phyloP scores from a whole-genome alignment of 352 stramenopile genomes.

The Phytopythium ostracodes region DNA sequence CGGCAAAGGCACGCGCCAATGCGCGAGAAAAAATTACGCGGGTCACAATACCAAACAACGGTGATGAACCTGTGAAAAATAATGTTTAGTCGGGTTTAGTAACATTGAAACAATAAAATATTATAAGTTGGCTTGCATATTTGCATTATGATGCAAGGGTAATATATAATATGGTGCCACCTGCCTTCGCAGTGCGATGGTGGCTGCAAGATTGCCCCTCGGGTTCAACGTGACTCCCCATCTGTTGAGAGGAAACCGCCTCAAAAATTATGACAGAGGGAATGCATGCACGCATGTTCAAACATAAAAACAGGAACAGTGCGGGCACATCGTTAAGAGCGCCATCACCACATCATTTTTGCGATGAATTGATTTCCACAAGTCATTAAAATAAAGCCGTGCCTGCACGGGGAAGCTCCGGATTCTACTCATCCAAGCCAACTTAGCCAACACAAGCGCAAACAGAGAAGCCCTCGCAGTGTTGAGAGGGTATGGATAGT shows the following conservation, averaged over 20 bases:
- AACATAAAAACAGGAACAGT: not conserved
- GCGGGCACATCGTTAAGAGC: not conserved
- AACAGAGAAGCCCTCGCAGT: too few species aligned
- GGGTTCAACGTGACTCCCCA: conserved; percentile 4
- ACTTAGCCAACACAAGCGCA: too few species aligned
- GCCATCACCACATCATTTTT: not conserved
- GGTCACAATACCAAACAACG: not conserved
- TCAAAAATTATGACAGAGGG: not conserved
- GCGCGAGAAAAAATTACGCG: not conserved
- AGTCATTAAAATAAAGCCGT: not conserved
- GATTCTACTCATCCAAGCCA: too few species aligned
- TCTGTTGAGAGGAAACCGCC: conserved; percentile 1
- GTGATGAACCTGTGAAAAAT: not conserved
- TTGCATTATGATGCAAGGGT: not conserved
- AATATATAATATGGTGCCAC: too few species aligned
- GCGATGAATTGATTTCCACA: not conserved
- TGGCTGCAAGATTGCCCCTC: not conserved
- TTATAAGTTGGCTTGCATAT: not conserved
- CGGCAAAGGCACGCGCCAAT: conserved; percentile 6
- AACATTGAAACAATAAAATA: too few species aligned
- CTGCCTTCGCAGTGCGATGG: not conserved
- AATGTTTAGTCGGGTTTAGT: not conserved
- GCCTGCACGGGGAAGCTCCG: too few species aligned
- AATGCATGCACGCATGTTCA: not conserved
- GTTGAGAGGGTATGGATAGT: too few species aligned